Conservation (phyloP, 176 grass and related monocot species). For the Ensete glaucum region DNA sequence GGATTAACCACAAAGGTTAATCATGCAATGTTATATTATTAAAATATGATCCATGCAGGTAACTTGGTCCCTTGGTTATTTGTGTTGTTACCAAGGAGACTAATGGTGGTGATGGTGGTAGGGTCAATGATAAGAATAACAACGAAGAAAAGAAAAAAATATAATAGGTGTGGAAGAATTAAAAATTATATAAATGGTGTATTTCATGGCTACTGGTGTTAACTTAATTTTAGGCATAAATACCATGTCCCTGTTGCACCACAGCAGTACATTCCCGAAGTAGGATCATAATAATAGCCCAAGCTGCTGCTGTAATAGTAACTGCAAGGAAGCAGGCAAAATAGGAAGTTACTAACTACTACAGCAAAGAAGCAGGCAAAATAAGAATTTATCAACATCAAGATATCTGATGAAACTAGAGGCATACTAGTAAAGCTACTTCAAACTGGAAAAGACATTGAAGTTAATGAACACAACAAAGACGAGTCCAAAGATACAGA, state of each 20-base stretch:
- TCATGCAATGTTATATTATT: too few relatives aligned
- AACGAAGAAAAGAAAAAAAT: neutral
- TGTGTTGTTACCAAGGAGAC: too few relatives aligned
- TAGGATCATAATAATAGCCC: constrained; percentile 83
- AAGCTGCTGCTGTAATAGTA: constrained; percentile 88
- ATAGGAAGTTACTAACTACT: neutral
- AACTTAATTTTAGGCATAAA: neutral
- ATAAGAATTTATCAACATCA: constrained; percentile 12
- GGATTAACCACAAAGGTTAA: too few relatives aligned
- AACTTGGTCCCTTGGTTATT: too few relatives aligned
- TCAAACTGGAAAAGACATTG: neutral
- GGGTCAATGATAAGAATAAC: too few relatives aligned
- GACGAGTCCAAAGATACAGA: neutral
- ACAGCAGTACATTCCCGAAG: constrained; percentile 61
- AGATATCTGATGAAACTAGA: neutral
- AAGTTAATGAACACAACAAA: too few relatives aligned
- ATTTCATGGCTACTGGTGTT: neutral
- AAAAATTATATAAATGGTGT: constrained; percentile 5
- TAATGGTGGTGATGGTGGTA: too few relatives aligned
- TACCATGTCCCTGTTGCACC: constrained; percentile 85
- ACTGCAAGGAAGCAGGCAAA: constrained; percentile 28
- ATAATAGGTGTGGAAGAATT: neutral
- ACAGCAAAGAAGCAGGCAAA: neutral
- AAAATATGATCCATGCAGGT: too few relatives aligned
- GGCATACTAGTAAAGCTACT: neutral